A percentile compares a stretch with the other conserved stretches of the same genome.
Evolutionary conservation across 495 filamentous ascomycete species (phyloP).

Genomic region (Daldinia vernicosa): DNA sequence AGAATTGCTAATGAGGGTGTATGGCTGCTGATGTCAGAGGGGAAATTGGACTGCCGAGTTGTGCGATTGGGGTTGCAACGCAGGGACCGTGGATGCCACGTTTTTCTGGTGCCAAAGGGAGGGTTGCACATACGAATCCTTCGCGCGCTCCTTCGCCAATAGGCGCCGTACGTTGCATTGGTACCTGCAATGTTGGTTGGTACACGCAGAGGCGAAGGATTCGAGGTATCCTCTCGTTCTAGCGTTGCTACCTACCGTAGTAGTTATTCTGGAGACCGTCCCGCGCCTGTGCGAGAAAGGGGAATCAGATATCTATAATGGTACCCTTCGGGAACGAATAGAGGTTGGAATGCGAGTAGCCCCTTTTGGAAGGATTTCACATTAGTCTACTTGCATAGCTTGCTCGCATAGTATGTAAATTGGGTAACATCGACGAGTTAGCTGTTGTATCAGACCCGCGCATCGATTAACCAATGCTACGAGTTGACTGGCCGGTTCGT

Average conservation of each 20-base stretch:
- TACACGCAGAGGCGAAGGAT: slow-evolving; percentile 26
- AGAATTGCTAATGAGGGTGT: slow-evolving; percentile 24
- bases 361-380: slow-evolving; percentile 13
- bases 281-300: slow-evolving; percentile 27
- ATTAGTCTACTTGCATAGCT: slow-evolving; percentile 18
- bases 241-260: slow-evolving; percentile 3
- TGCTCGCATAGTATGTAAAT: not conserved
- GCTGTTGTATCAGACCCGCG: slow-evolving; percentile 35
- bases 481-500: slow-evolving; percentile 29
- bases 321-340: slow-evolving; percentile 9
- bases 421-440: slow-evolving; percentile 27
- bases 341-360: slow-evolving; percentile 9
- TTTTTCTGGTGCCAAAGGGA: slow-evolving; percentile 33
- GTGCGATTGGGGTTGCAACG: slow-evolving; percentile 37
- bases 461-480: slow-evolving; percentile 15
- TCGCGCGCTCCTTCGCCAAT: slow-evolving; percentile 27
- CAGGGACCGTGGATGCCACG: slow-evolving; percentile 42
- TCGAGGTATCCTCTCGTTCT: slow-evolving; percentile 13
- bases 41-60: slow-evolving; percentile 37
- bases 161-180: slow-evolving; percentile 8
- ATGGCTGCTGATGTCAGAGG: slow-evolving; percentile 40
- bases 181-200: slow-evolving; percentile 16
- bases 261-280: slow-evolving; percentile 12
- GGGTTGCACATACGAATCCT: slow-evolving; percentile 40
- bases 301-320: slow-evolving; percentile 2